phyloP scores from a whole-genome alignment of 2,329 filamentous ascomycete species.

The Zymoseptoria brevis region DNA sequence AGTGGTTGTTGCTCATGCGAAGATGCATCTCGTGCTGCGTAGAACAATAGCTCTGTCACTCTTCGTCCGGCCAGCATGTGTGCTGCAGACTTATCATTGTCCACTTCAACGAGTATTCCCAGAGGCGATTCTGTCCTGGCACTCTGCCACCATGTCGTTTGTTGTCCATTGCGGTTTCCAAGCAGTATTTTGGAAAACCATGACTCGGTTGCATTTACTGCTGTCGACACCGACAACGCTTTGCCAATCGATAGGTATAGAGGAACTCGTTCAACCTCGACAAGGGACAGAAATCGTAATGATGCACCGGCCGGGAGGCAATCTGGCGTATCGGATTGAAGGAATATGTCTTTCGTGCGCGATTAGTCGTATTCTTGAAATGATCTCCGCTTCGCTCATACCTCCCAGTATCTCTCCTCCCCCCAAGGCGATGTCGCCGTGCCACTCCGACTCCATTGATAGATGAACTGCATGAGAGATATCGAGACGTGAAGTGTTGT shows the following conservation, averaged over 20 bases:
- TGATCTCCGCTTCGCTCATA: not conserved
- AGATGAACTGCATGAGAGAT: not conserved
- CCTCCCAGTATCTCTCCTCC: constrained; percentile 5
- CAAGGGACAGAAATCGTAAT: constrained; percentile 14
- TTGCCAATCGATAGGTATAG: constrained; percentile 9
- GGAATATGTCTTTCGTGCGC: constrained; percentile 2
- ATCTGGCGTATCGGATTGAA: constrained; percentile 1
- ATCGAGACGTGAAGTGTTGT: not conserved
- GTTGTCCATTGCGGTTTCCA: not conserved
- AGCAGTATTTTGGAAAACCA: constrained; percentile 17
- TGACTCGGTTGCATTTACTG: constrained; percentile 10
- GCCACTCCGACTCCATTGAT: constrained; percentile 5
- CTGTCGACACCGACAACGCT: constrained; percentile 5
- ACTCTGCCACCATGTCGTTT: constrained; percentile 14
- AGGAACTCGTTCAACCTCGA: constrained; percentile 14
- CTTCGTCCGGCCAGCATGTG: not conserved
- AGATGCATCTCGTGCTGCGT: constrained; percentile 29
- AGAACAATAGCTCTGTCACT: constrained; percentile 41
- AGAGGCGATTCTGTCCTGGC: constrained; percentile 15
- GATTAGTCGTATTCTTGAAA: not conserved
- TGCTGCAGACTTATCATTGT: not conserved
- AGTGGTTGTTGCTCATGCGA: constrained; percentile 16
- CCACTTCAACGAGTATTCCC: constrained; percentile 12
- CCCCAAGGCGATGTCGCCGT: constrained; percentile 9
- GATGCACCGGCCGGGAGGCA: constrained; percentile 5